Base-by-base conservation (phyloP, 352 stramenopile species). In the Pilasporangium apinafurcum region DNA sequence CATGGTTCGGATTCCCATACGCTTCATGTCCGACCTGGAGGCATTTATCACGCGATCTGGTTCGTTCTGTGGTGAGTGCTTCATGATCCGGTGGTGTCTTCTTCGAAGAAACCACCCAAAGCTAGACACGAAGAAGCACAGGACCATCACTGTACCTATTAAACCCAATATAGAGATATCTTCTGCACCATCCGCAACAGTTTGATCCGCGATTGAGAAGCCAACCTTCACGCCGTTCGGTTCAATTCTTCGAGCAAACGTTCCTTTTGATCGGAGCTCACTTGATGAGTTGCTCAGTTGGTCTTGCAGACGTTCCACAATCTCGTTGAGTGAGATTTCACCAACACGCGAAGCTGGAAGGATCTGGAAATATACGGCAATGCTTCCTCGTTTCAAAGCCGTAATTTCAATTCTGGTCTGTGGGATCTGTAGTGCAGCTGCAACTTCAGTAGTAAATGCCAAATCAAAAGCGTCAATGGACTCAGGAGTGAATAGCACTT, bases 151-250 rank as follows among this genome's bases (percentile, higher is more conserved):
- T 0, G 72, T 88, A 25, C 75, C 75, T 13, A 84, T 57, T 0
- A 88, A 51, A 0, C 76, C 72, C 8, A 61, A 48, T 26, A 88
- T 62, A 13, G 76, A 88, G 31, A 86, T 86, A 44, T 88, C 70
- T 51, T 80, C 72, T 0, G 68, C 69, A 20, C 69, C 68, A 12
- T 65, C 75, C 13, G 65, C 69, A 5, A 78, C 72, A 2, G 62
- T 78, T 38, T 86, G 62, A 29, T 86, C 72, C 0, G 72, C 76
- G 21, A 86, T 68, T 6, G 75, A 83, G 28, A 85, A 88, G 49
- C 62, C 79, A 25, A 88, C 32, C 35, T 85, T 84, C 10, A 83
- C 69, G 5, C 60, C 58, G 9, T 68, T 82, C 4, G 63, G 47
- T 48, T 88, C 75, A 7, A 86, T 69, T 14, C 64, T 59, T 7